Evolutionary conservation across 2,329 filamentous ascomycete species (phyloP), one percentile per base, ranked within the genome.

Genomic region (Raffaelea arxii): DNA sequence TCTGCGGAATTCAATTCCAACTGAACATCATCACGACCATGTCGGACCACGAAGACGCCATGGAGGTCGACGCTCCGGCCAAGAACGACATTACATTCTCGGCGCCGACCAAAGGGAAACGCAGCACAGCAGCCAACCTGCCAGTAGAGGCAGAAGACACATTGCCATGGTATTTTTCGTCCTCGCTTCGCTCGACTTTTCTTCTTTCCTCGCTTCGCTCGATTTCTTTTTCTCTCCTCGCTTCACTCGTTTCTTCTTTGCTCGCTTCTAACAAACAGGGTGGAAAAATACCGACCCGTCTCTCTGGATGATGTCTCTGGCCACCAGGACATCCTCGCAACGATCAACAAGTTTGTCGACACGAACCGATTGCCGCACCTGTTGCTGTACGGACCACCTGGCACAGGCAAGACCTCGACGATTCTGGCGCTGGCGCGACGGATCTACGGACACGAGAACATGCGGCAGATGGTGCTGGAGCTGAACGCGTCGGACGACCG

Each of bases 391-490:
- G 92, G 92, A 0, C 92, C 92, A 5, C 92, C 92, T 0, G 92
- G 92, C 50, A 98, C 92, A 0, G 92, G 92, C 57, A 98, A 98
- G 70, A 98, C 92, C 0, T 97, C 91, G 6, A 98, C 92, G 2
- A 86, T 97, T 52, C 79, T 98, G 36, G 92, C 92, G 0, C 82
- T 98, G 37, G 90, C 92, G 27, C 80, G 92, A 45, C 81, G 86
- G 50, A 97, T 98, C 65, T 98, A 98, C 61, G 92, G 92, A 45
- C 68, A 73, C 49, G 84, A 86, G 53, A 96, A 97, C 65, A 84
- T 96, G 82, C 83, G 91, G 18, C 92, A 98, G 66, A 97, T 98
- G 89, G 92, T 98, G 18, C 78, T 98, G 27, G 92, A 98, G 67
- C 78, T 98, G 54, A 98, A 98, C 63, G 92, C 92, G 36, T 95